Evolutionary conservation across 2,329 filamentous ascomycete genomes (phyloP).

Genomic region (Torrubiellomyces zombiae): DNA sequence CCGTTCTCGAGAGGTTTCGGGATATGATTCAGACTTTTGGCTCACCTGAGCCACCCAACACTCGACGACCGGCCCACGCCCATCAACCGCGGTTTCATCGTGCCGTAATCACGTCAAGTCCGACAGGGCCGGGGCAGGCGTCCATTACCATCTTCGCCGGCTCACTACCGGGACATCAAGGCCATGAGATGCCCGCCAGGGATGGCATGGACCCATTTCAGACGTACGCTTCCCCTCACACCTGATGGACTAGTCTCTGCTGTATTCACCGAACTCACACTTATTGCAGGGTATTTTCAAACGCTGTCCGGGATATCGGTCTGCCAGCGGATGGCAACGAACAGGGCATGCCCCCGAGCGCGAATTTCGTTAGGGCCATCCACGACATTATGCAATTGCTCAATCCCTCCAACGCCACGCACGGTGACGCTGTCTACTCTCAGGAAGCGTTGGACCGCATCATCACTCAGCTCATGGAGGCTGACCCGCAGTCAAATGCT

Average conservation of each 20-base stretch:
- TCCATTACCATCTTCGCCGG: conserved; percentile 32
- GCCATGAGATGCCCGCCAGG: conserved; percentile 4
- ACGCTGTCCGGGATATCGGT: conserved; percentile 23
- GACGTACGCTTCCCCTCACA: conserved; percentile 21
- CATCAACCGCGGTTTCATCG: conserved; percentile 15
- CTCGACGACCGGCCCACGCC: background rate
- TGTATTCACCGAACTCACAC: conserved; percentile 4
- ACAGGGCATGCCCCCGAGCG: conserved; percentile 7
- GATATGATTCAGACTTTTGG: conserved; percentile 26
- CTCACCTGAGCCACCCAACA: conserved; percentile 2
- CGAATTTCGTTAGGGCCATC: conserved; percentile 18
- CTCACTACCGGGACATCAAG: conserved; percentile 10
- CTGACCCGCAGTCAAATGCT: conserved; percentile 58
- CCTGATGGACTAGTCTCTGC: no score
- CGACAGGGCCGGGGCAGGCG: conserved; percentile 23
- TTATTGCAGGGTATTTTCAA: conserved; percentile 25
- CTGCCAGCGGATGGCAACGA: conserved; percentile 14
- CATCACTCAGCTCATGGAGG: conserved; percentile 76
- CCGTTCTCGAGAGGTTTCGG: conserved; percentile 24
- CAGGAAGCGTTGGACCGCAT: conserved; percentile 84
- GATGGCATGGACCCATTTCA: conserved; percentile 25
- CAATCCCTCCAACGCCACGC: conserved; percentile 32
- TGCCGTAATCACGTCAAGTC: conserved; percentile 20
- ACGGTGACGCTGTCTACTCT: conserved; percentile 74
- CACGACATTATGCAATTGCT: conserved; percentile 38